Evolutionary conservation across 352 stramenopile species (phyloP), one percentile per base, ranked within the genome.

Genomic region (Pythium phragmitis): DNA sequence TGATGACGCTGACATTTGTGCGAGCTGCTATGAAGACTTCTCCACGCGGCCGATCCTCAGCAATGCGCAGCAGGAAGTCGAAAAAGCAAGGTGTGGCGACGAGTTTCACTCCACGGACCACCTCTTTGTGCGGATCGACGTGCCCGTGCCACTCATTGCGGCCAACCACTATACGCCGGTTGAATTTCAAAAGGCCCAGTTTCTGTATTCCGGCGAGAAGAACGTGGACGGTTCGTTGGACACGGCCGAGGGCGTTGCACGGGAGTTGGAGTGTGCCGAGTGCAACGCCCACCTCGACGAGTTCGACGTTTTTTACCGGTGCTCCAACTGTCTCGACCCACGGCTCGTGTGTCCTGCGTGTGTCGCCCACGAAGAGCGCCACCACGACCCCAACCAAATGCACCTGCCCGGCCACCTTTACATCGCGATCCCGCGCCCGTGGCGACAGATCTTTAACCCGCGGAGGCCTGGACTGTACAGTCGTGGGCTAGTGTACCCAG

Each of bases 1-100:
- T 53, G 73, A 69, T 21, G 82, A 93, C 55, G 82, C 86, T 60
- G 85, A 93, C 58, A 68, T 93, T 8, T 93, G 85, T 51, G 81
- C 65, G 7, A 43, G 63, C 5, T 93, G 85, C 63, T 91, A 78
- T 63, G 78, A 76, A 26, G 57, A 73, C 5, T 89, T 88, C 51
- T 58, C 63, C 14, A 45, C 16, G 2, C 64, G 79, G 26, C 69
- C 64, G 3, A 50, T 57, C 14, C 26, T 52, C n/a, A 55, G 14
- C 34, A 49, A 55, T 36, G 57, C 45, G 26, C 42, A 42, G 26
- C 57, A 72, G 30, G 63, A 69, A 34, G 39, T 19, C 23, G 28
- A 65, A 30, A 57, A 26, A 23, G 46, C 45, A 11, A 17, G 45
- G 1, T 43, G 64, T 8, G 43, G 28, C 8, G 41, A 66, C 16